A percentile compares a stretch with the other conserved stretches of the same genome.
phyloP scores from a whole-genome alignment of 139 green algal genomes.

The Closterium sp. region DNA sequence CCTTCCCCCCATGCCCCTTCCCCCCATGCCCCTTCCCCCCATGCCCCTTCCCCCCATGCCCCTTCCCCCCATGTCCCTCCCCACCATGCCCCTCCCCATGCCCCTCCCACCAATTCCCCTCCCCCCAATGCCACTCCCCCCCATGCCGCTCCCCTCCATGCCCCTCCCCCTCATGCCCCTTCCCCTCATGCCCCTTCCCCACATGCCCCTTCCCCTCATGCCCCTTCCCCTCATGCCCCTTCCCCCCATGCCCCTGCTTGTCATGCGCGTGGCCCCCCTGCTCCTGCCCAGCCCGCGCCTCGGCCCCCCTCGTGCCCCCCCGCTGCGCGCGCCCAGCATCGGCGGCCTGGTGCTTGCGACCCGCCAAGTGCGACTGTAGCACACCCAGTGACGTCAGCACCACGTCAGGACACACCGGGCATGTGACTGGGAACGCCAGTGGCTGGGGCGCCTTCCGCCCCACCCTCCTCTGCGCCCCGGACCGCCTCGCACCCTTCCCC shows the following conservation, averaged over 20 bases:
- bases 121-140: too few relatives aligned
- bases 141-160: background rate
- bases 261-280: background rate
- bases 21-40: too few relatives aligned
- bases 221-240: background rate
- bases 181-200: too few relatives aligned
- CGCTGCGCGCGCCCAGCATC: background rate
- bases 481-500: background rate
- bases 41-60: too few relatives aligned
- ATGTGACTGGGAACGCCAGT: background rate
- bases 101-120: too few relatives aligned
- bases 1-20: too few relatives aligned
- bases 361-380: background rate
- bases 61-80: too few relatives aligned
- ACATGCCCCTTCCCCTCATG: too few relatives aligned
- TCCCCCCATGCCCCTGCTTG: background rate
- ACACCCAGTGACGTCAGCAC: background rate
- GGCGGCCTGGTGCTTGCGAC: background rate
- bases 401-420: background rate
- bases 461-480: background rate
- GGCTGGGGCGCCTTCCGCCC: background rate
- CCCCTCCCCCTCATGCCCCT: background rate
- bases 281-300: background rate
- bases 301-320: too few relatives aligned
- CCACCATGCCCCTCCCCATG: too few relatives aligned